These are phyloP conservation scores for Tetrapisispora taiwanensis DNA, from an alignment of 805 yeast genomes.

Conservation along the genomic window DNA sequence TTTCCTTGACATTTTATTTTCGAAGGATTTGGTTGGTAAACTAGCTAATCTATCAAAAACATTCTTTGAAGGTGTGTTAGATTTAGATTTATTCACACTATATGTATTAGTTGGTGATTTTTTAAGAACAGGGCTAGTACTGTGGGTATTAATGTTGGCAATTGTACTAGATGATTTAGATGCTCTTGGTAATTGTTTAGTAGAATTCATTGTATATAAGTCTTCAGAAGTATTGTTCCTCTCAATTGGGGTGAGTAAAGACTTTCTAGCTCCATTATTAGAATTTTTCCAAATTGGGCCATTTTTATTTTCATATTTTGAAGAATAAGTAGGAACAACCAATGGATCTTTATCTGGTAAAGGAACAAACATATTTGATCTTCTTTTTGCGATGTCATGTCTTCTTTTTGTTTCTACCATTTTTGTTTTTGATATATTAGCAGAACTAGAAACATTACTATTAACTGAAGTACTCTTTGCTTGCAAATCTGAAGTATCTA, in stretches of 20 bases:
- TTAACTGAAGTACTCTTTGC: background rate
- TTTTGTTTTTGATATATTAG: slow-evolving; percentile 4
- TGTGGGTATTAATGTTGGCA: background rate
- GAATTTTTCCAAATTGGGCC: background rate
- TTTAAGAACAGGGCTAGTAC: slow-evolving; percentile 2
- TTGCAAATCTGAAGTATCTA: background rate
- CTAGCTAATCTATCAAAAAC: slow-evolving; percentile 27
- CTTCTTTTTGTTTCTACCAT: background rate
- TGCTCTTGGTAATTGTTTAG: background rate
- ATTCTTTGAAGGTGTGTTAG: slow-evolving; percentile 7
- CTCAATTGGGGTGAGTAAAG: background rate
- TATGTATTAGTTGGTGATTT: background rate
- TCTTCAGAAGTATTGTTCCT: background rate
- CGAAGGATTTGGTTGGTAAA: slow-evolving; percentile 25
- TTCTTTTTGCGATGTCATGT: slow-evolving; percentile 12
- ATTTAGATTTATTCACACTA: background rate
- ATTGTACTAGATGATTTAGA: background rate
- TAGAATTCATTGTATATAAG: background rate
- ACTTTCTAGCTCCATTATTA: background rate
- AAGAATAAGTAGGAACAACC: slow-evolving; percentile 5
- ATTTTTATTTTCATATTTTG: background rate
- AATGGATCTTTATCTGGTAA: slow-evolving; percentile 28
- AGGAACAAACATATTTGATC: slow-evolving; percentile 29
- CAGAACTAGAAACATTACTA: background rate
- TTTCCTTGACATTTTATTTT: slow-evolving; percentile 16